Base-by-base conservation (phyloP, 306 rosid genomes). In the Casuarina cunninghamiana region DNA sequence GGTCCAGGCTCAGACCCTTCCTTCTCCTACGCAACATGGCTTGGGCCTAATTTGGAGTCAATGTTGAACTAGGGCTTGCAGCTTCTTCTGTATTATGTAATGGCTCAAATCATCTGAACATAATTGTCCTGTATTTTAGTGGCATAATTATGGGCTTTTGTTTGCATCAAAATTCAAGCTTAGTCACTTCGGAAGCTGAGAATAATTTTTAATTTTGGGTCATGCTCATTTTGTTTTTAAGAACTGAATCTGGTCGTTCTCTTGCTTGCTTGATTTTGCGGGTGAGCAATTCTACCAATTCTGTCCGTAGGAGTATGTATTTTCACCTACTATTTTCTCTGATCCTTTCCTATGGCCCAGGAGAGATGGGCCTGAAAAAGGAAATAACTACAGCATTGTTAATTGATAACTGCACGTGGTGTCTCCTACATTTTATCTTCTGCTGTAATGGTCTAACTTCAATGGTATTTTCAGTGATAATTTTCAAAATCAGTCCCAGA, bases 381-480 rank as follows among this genome's bases (percentile, higher is more conserved):
- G 3, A 11, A 61, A 35, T 35, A n/a, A 35, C 17, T 12, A 35
- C 49, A 41, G 50, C 26, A 66, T 41, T 67, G 32, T 26, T 8
- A 7, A 42, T 15, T 26, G 6, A 41, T 16, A 13, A 67, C 42
- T 6, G 2, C 1, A 41, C 17, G 71, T 67, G n/a, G 17, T 45
- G 41, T 16, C 44, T 60, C 77, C 57, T 12, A 17, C 67, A 10
- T 38, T 77, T 48, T 55, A 46, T 51, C 32, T 26, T 57, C 46
- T 53, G n/a, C 35, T 54, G 63, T 75, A 50, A 75, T 88, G 78
- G 84, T 80, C 78, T 77, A 57, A 43, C 43, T 67, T 17, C 75
- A 75, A 55, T 78, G 71, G 78, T 61, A 86, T 78, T 82, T 88
- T 72, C 89, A 93, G 94, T 41, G 95, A 86, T 16, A 86, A 84